These are phyloP conservation scores for Cerrena zonata DNA, from an alignment of 1,284 basidiomycete genomes.

Conservation along the genomic window DNA sequence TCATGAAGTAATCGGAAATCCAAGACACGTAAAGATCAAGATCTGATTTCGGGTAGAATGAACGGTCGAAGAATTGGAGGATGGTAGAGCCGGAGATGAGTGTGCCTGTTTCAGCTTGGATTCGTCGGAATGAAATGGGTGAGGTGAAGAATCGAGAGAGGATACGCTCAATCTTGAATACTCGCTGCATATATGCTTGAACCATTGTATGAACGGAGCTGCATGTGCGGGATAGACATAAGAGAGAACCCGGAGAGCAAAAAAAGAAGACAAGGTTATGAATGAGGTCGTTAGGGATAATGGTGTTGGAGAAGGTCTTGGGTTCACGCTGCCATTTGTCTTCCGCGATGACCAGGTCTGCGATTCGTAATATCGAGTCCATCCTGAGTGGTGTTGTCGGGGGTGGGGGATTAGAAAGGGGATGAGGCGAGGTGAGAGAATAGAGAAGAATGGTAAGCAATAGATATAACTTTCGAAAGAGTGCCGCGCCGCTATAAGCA, in stretches of 20 bases:
- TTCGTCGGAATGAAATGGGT: slow-evolving; percentile 12
- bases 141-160: slow-evolving; percentile 15
- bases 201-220: slow-evolving; percentile 13
- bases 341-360: too few species aligned
- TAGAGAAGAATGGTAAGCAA: too few species aligned
- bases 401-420: too few species aligned
- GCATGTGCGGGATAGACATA: slow-evolving; percentile 19
- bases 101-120: slow-evolving; percentile 14
- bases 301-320: too few species aligned
- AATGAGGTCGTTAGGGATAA: slow-evolving; percentile 24
- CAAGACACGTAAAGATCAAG: slow-evolving; percentile 14
- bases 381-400: too few species aligned
- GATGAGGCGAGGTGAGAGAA: too few species aligned
- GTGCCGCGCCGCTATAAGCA: too few species aligned
- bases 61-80: slow-evolving; percentile 16
- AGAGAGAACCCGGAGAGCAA: slow-evolving; percentile 16
- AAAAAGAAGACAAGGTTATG: slow-evolving; percentile 23
- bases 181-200: slow-evolving; percentile 16
- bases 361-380: too few species aligned
- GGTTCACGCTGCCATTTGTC: too few species aligned
- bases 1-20: background rate
- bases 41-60: slow-evolving; percentile 14
- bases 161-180: slow-evolving; percentile 24
- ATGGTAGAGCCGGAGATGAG: slow-evolving; percentile 16
- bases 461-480: too few species aligned